Percentiles rank a stretch among this genome's conserved stretches.
phyloP scores from a whole-genome alignment of 768 basidiomycete species.

The Mycena polygramma region DNA sequence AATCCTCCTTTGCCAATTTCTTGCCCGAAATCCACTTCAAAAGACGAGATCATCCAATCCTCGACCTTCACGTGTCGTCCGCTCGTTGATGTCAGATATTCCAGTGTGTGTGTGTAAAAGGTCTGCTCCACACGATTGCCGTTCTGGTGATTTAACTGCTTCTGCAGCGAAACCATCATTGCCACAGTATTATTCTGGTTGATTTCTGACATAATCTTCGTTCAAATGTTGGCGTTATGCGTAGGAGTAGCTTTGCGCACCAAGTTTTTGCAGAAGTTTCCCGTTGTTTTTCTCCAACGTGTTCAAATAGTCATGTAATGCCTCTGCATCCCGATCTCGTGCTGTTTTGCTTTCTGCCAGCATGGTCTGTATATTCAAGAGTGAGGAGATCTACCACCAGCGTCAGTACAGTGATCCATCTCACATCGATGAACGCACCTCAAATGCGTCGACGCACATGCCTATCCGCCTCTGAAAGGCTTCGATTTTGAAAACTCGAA shows the following conservation, averaged over 20 bases:
- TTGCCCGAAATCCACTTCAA: constrained; percentile 28
- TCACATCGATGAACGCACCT: neutral
- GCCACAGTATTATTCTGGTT: constrained; percentile 33
- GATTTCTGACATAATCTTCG: constrained; percentile 11
- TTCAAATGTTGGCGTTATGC: neutral
- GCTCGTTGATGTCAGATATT: constrained; percentile 27
- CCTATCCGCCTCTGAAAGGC: constrained; percentile 13
- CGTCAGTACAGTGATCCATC: neutral
- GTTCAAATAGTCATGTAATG: constrained; percentile 5
- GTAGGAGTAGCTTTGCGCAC: neutral
- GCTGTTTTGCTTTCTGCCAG: constrained; percentile 14
- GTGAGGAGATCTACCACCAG: constrained; percentile 18
- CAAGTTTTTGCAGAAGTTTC: constrained; percentile 1
- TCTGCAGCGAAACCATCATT: constrained; percentile 37
- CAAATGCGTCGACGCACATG: neutral
- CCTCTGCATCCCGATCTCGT: constrained; percentile 7
- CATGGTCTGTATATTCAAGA: constrained; percentile 24
- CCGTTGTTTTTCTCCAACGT: constrained; percentile 10
- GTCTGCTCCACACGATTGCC: constrained; percentile 13
- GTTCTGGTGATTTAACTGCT: constrained; percentile 9
- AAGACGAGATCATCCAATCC: constrained; percentile 37
- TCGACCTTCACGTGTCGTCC: constrained; percentile 24
- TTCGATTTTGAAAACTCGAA: neutral
- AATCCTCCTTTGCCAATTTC: constrained; percentile 37
- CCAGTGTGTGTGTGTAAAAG: constrained; percentile 30